Evolutionary conservation across 441 rosid genomes (phyloP).

Genomic region (Gossypium lobatum): DNA sequence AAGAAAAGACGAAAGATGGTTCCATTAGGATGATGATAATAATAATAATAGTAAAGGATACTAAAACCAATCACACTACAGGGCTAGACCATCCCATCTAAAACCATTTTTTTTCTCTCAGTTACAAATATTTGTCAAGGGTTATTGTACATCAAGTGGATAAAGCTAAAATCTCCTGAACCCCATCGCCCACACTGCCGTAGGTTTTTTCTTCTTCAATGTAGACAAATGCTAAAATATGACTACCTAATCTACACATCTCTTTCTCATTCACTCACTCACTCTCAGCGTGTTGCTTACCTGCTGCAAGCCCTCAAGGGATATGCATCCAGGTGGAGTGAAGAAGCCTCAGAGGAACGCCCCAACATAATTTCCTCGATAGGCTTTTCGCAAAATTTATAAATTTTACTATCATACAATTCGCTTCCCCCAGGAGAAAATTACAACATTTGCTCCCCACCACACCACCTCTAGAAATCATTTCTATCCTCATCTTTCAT

Average conservation of each 20-base stretch:
- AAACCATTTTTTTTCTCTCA: slow-evolving; percentile 31
- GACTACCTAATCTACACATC: slow-evolving; percentile 57
- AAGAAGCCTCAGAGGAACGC: slow-evolving; percentile 37
- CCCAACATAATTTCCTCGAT: slow-evolving; percentile 22
- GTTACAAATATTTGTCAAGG: slow-evolving; percentile 42
- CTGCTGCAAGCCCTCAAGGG: slow-evolving; percentile 32
- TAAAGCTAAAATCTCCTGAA: slow-evolving; percentile 35
- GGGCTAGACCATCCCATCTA: slow-evolving; percentile 33
- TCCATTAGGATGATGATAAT: too few relatives aligned
- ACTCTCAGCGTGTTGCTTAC: slow-evolving; percentile 32
- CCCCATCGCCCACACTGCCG: slow-evolving; percentile 26
- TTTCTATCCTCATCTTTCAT: slow-evolving; percentile 65
- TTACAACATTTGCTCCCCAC: slow-evolving; percentile 28
- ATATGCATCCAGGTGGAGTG: slow-evolving; percentile 32
- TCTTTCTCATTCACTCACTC: slow-evolving; percentile 1
- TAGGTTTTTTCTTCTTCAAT: slow-evolving; percentile 31
- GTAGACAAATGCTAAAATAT: slow-evolving; percentile 46
- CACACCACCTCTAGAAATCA: slow-evolving; percentile 43
- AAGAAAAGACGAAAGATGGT: too few relatives aligned
- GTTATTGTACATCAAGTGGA: slow-evolving; percentile 53
- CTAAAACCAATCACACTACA: slow-evolving; percentile 29
- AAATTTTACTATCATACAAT: slow-evolving; percentile 44
- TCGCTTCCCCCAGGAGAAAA: slow-evolving; percentile 24
- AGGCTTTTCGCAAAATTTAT: slow-evolving; percentile 51
- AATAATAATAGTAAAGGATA: neutral